A percentile compares a stretch with the other conserved stretches of the same genome.
These are phyloP conservation scores for Saccharum spontaneum DNA, from an alignment of 176 grass and related monocot genomes.

Conservation along the genomic window DNA sequence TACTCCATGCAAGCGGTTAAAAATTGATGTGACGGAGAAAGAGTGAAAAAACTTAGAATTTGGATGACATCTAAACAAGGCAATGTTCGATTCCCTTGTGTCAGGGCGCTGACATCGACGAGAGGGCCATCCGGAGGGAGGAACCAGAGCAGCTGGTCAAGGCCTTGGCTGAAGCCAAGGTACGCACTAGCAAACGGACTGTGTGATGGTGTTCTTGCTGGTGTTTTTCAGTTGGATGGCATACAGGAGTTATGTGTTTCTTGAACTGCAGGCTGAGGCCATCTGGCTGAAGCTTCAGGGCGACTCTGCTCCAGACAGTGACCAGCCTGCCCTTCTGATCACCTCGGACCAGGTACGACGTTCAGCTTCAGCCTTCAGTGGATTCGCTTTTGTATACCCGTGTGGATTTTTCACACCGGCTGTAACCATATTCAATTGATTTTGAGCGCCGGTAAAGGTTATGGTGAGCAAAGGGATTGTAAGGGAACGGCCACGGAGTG, in stretches of 20 bases:
- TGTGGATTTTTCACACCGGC: neutral
- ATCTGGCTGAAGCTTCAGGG: slow-evolving; percentile 41
- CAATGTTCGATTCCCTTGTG: neutral
- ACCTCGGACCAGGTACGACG: slow-evolving; percentile 63
- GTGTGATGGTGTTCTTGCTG: neutral
- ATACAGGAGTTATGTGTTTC: neutral
- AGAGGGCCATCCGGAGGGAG: slow-evolving; percentile 72
- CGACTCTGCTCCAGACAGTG: neutral
- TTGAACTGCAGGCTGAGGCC: slow-evolving; percentile 53
- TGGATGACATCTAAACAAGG: no score
- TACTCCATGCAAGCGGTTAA: no score
- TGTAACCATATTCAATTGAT: neutral
- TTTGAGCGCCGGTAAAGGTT: slow-evolving; percentile 39
- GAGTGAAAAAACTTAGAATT: no score
- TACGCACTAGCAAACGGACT: neutral
- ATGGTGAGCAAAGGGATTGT: slow-evolving; percentile 62
- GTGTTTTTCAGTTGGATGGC: neutral
- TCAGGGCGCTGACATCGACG: slow-evolving; percentile 76
- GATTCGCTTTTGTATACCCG: neutral
- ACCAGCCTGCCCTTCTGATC: slow-evolving; percentile 45
- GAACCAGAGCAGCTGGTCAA: slow-evolving; percentile 71
- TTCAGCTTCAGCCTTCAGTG: neutral
- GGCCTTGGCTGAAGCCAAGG: slow-evolving; percentile 80
- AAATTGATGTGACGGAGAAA: no score
- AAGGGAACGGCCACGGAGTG: slow-evolving; percentile 58